These are phyloP conservation scores for Metschnikowia dekortorum DNA, from an alignment of 805 yeast genomes.

Conservation along the genomic window DNA sequence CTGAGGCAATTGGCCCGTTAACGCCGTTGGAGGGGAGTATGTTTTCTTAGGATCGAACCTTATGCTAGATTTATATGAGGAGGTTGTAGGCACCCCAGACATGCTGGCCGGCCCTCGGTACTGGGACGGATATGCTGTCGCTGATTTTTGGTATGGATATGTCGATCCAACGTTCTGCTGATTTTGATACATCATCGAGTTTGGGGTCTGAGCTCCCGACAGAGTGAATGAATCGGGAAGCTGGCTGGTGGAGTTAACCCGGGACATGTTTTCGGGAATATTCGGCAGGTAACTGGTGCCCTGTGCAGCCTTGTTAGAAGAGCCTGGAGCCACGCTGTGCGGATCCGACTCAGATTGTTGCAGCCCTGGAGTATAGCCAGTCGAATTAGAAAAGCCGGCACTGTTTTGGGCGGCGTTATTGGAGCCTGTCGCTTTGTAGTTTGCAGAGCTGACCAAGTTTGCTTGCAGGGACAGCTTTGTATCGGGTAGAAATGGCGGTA, in stretches of 20 bases:
- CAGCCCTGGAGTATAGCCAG: neutral
- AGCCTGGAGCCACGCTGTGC: neutral
- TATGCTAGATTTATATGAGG: constrained; percentile 12
- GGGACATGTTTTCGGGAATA: constrained; percentile 1
- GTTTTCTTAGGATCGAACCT: constrained; percentile 16
- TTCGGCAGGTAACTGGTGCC: neutral
- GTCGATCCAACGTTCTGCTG: constrained; percentile 1
- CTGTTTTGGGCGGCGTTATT: neutral
- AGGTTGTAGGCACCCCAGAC: constrained; percentile 2
- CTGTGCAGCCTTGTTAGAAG: neutral
- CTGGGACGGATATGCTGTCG: constrained; percentile 5
- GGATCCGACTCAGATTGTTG: neutral
- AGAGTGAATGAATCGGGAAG: neutral
- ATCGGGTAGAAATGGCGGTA: constrained; percentile 15
- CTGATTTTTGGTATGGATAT: constrained; percentile 9
- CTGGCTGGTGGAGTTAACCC: constrained; percentile 7
- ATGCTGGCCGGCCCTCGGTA: constrained; percentile 6
- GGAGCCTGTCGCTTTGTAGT: neutral
- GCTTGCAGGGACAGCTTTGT: constrained; percentile 1
- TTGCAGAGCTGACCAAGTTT: neutral
- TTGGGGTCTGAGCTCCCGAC: neutral
- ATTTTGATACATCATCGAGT: neutral
- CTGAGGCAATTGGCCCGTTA: constrained; percentile 8
- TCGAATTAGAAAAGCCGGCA: neutral
- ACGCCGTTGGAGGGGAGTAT: constrained; percentile 8